A percentile compares a stretch with the other conserved stretches of the same genome.
These are phyloP conservation scores for Sporothrix euskadiensis DNA, from an alignment of 2,329 filamentous ascomycete genomes.

Conservation along the genomic window DNA sequence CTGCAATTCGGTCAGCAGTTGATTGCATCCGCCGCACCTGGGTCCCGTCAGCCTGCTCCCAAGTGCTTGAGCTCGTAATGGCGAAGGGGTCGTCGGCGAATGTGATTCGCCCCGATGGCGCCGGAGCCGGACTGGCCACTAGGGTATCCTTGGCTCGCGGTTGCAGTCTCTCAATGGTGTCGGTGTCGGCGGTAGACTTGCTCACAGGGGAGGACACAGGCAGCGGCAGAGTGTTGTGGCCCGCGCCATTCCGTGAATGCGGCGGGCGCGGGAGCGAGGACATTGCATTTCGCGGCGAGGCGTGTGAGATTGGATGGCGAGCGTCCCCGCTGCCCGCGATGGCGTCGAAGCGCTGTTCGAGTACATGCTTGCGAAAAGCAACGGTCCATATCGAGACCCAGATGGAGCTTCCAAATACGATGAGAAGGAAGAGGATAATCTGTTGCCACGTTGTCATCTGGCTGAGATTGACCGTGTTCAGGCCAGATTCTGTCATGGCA, in stretches of 20 bases:
- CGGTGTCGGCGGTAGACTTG: neutral
- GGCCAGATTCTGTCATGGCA: conserved; percentile 66
- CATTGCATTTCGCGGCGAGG: neutral
- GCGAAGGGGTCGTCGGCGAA: conserved; percentile 33
- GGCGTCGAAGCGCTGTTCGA: conserved; percentile 60
- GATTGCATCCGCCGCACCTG: neutral
- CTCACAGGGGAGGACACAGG: neutral
- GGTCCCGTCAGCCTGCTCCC: neutral
- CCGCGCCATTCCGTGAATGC: neutral
- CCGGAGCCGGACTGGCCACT: neutral
- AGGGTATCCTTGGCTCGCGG: neutral
- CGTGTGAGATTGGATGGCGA: conserved; percentile 34
- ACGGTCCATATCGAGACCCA: conserved; percentile 66
- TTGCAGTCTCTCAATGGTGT: neutral
- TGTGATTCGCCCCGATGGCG: conserved; percentile 31
- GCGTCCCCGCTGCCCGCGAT: conserved; percentile 50
- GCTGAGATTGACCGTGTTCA: conserved; percentile 64
- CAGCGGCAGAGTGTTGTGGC: neutral
- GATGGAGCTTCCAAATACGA: conserved; percentile 64
- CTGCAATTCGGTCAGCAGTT: neutral
- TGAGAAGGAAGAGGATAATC: conserved; percentile 60
- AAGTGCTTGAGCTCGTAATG: conserved; percentile 20
- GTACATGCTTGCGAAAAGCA: conserved; percentile 59
- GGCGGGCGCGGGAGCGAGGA: neutral
- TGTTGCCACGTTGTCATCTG: conserved; percentile 68